phyloP scores from a whole-genome alignment of 768 basidiomycete genomes.

The Amanita pallidorosea region DNA sequence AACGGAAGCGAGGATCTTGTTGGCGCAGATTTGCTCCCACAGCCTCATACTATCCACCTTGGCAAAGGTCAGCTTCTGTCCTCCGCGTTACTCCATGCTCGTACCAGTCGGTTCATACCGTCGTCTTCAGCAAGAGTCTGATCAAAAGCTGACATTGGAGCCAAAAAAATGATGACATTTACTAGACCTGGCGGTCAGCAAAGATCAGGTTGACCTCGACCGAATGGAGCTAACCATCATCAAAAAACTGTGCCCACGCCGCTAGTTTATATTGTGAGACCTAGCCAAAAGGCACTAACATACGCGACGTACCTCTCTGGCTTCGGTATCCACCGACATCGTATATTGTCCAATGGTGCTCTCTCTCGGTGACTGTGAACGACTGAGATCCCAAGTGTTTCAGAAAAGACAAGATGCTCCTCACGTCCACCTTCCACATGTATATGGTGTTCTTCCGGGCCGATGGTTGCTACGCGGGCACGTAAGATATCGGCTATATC shows the following conservation, averaged over 20 bases:
- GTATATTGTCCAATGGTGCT: slow-evolving; percentile 51
- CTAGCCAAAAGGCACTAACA: not conserved
- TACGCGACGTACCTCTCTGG: slow-evolving; percentile 34
- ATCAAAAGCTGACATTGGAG: slow-evolving; percentile 56
- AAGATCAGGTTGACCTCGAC: not conserved
- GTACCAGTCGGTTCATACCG: slow-evolving; percentile 47
- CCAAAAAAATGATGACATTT: slow-evolving; percentile 56
- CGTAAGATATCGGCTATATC: slow-evolving; percentile 49
- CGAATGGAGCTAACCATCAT: slow-evolving; percentile 35
- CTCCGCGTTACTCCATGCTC: slow-evolving; percentile 7
- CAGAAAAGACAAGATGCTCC: not conserved
- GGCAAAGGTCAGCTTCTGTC: slow-evolving; percentile 19
- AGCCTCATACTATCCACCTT: slow-evolving; percentile 37
- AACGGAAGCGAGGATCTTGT: slow-evolving; percentile 40
- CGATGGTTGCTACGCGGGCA: slow-evolving; percentile 52
- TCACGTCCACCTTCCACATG: slow-evolving; percentile 30
- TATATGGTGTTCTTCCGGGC: slow-evolving; percentile 55
- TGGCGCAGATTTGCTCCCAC: slow-evolving; percentile 51
- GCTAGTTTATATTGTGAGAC: slow-evolving; percentile 21
- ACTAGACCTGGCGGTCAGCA: slow-evolving; percentile 22
- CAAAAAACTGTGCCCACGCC: slow-evolving; percentile 62
- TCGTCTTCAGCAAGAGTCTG: slow-evolving; percentile 51
- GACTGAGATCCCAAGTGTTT: not conserved
- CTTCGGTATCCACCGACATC: slow-evolving; percentile 55
- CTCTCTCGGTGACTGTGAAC: slow-evolving; percentile 16